phyloP scores from a whole-genome alignment of 768 basidiomycete species.

The Termitomyces sp. region DNA sequence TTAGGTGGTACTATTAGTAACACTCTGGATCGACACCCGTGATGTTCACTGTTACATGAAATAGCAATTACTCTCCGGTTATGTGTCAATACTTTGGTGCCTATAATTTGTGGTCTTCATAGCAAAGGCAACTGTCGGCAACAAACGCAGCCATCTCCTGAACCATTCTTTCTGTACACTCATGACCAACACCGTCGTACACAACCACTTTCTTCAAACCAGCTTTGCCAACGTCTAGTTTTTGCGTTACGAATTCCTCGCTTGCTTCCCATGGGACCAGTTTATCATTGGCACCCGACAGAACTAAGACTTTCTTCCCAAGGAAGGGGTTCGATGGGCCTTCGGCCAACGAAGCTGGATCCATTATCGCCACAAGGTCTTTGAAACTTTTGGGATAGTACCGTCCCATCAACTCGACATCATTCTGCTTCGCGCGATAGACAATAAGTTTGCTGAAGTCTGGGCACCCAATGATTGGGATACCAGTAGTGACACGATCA shows the following conservation, averaged over 20 bases:
- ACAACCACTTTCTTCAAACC: constrained; percentile 56
- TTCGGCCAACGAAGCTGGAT: constrained; percentile 39
- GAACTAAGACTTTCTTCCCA: constrained; percentile 68
- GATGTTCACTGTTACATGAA: no score
- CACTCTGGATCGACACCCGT: no score
- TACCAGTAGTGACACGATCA: constrained; percentile 35
- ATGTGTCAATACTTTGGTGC: background rate
- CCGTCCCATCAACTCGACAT: constrained; percentile 41
- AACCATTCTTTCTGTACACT: constrained; percentile 57
- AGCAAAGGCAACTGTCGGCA: constrained; percentile 11
- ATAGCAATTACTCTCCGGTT: background rate
- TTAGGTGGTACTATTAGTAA: no score
- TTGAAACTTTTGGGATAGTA: constrained; percentile 52
- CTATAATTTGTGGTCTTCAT: background rate
- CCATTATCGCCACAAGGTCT: constrained; percentile 36
- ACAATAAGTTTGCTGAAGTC: constrained; percentile 55
- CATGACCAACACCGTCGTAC: constrained; percentile 54
- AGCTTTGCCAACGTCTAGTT: constrained; percentile 41
- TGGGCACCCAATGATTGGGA: constrained; percentile 66
- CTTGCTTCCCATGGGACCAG: constrained; percentile 65
- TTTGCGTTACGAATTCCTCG: constrained; percentile 43
- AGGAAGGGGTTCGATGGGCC: constrained; percentile 50
- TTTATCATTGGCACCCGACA: constrained; percentile 60
- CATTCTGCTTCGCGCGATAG: constrained; percentile 42
- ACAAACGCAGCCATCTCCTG: constrained; percentile 34